A percentile compares a stretch with the other conserved stretches of the same genome.
Evolutionary conservation across 106 monocot species (phyloP).

Genomic region (Apostasia ramifera): DNA sequence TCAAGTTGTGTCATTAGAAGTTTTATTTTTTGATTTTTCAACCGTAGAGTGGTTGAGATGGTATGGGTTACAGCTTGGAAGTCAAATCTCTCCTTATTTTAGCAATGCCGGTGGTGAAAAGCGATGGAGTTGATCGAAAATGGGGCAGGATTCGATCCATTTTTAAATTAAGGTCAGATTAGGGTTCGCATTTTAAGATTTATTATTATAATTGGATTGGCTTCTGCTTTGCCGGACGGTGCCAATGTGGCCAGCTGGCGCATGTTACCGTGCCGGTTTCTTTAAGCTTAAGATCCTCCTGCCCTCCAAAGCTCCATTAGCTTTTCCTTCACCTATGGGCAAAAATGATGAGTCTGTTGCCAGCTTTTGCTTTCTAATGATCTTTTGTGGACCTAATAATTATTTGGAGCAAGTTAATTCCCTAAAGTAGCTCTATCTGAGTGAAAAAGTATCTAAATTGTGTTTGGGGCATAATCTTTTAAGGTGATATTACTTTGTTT

Average conservation of each 20-base stretch:
- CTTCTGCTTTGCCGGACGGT: background rate
- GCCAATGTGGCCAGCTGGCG: background rate
- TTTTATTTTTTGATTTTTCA: no score
- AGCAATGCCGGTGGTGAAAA: background rate
- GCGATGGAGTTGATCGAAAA: background rate
- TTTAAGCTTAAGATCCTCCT: background rate
- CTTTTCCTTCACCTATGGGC: background rate
- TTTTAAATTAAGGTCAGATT: slow-evolving; percentile 3
- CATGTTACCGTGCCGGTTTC: background rate
- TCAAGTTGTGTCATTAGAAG: no score
- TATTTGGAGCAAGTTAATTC: background rate
- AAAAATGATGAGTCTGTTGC: background rate
- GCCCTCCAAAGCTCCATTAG: background rate
- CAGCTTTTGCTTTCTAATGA: background rate
- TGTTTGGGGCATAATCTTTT: no score
- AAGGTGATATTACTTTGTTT: background rate
- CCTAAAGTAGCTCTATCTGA: no score
- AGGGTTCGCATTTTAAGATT: slow-evolving; percentile 1
- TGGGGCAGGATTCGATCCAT: background rate
- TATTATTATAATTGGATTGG: background rate
- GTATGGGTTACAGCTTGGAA: background rate
- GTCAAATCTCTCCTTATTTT: background rate
- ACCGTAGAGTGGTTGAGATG: background rate
- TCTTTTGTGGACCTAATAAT: background rate
- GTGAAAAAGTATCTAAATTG: no score